Evolutionary conservation across 805 yeast species (phyloP), one percentile per base, ranked within the genome.

Genomic region (Candida ponderosae): DNA sequence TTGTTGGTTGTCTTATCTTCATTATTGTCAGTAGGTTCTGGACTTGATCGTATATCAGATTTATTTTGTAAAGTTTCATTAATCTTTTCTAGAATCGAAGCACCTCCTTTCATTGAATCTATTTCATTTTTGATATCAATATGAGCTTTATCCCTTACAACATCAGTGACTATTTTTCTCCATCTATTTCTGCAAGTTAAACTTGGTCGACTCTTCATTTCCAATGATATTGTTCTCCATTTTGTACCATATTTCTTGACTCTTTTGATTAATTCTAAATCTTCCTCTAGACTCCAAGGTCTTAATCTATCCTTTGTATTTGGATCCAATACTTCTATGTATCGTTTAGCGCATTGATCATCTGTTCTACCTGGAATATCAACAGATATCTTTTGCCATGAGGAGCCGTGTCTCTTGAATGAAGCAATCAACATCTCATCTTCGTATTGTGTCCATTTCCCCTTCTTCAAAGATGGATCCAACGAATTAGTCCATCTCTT

Each of bases 281-380:
- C 97, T 55, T 89, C 96, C 9, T 76, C 84, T 21, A 68, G 50
- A 1, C 76, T 64, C 97, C 97, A 89, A 3, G 81, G 79, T 47
- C 86, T 70, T 32, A 87, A 65, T 38, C 96, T 62, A 46, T 82
- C 87, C 41, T 77, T 76, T 9, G 88, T 82, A 37, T 65, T 61
- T 6, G 97, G 96, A 48, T 86, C 93, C 40, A 89, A 58, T 2
- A 87, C 96, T 51, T 89, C 97, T 14, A 80, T 76, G 55, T 85
- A 89, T 49, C 97, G 65, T 53, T 89, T 89, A 2, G 95, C 85
- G 64, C 97, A 89, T 62, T 89, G 97, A 57, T 88, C 96, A 51
- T 88, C 96, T 0, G 95, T 89, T 53, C 97, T 68, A 5, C 96
- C 95, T 4, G 76, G 74, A 11, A 89, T 82, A 37, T 74, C 79